Evolutionary conservation across 768 basidiomycete genomes (phyloP).

Genomic region (Fomitopsis serialis): DNA sequence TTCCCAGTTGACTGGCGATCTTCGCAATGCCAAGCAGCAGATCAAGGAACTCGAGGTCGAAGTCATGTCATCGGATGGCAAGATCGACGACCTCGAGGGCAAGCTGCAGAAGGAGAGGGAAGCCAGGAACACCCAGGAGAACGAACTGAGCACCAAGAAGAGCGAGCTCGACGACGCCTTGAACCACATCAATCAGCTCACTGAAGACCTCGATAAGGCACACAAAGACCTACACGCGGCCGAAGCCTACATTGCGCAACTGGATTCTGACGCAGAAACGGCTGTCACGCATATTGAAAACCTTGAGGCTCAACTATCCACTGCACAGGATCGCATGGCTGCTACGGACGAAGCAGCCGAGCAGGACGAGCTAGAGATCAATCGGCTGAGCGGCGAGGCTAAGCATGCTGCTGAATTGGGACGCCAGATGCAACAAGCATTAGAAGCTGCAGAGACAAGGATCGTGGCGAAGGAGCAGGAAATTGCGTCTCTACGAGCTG

Average conservation of each 20-base stretch:
- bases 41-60: constrained; percentile 62
- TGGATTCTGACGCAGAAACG: constrained; percentile 54
- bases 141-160: constrained; percentile 32
- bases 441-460: constrained; percentile 69
- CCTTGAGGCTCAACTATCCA: constrained; percentile 51
- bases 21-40: constrained; percentile 54
- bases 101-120: constrained; percentile 51
- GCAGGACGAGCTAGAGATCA: constrained; percentile 42
- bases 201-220: constrained; percentile 30
- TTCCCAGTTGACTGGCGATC: constrained; percentile 47
- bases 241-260: constrained; percentile 48
- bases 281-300: constrained; percentile 48
- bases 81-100: constrained; percentile 51
- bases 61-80: constrained; percentile 42
- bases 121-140: constrained; percentile 30
- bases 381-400: constrained; percentile 47
- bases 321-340: constrained; percentile 40
- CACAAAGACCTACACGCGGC: constrained; percentile 35
- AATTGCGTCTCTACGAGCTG: constrained; percentile 44
- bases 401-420: constrained; percentile 51
- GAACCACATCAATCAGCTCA: constrained; percentile 15
- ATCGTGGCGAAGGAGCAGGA: constrained; percentile 58
- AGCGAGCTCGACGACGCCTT: constrained; percentile 19
- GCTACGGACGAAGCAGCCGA: constrained; percentile 40
- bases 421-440: constrained; percentile 68